These are phyloP conservation scores for Sporothrix euskadiensis DNA, from an alignment of 2,329 filamentous ascomycete genomes.

Conservation along the genomic window DNA sequence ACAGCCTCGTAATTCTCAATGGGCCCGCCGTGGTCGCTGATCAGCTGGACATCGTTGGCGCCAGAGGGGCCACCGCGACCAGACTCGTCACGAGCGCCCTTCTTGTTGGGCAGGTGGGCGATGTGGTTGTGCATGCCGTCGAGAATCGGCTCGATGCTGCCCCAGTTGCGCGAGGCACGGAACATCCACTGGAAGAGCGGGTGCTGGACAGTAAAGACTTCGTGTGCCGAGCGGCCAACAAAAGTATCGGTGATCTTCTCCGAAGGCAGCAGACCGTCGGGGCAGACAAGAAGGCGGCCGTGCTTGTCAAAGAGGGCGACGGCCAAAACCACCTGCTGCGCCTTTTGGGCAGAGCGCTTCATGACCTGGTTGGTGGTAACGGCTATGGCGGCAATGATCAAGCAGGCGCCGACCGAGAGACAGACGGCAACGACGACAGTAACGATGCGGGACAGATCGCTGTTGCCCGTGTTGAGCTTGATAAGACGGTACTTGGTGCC, in stretches of 20 bases:
- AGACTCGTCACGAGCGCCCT: neutral
- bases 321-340: slow-evolving; percentile 60
- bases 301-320: slow-evolving; percentile 67
- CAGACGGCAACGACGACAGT: slow-evolving; percentile 74
- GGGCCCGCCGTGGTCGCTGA: slow-evolving; percentile 56
- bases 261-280: slow-evolving; percentile 67
- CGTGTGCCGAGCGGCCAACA: slow-evolving; percentile 61
- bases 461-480: slow-evolving; percentile 44
- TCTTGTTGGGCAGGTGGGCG: slow-evolving; percentile 47
- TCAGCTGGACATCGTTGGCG: slow-evolving; percentile 45
- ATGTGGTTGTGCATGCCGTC: slow-evolving; percentile 72
- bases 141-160: slow-evolving; percentile 65
- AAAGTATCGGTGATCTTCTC: slow-evolving; percentile 79
- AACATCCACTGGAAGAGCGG: slow-evolving; percentile 87
- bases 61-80: slow-evolving; percentile 26
- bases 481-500: slow-evolving; percentile 68
- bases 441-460: slow-evolving; percentile 57
- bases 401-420: slow-evolving; percentile 63
- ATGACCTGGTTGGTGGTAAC: slow-evolving; percentile 56
- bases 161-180: slow-evolving; percentile 77
- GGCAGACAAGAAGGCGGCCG: slow-evolving; percentile 67
- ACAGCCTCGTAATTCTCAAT: slow-evolving; percentile 71
- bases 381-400: slow-evolving; percentile 58
- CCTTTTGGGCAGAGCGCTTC: slow-evolving; percentile 57
- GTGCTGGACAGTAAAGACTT: slow-evolving; percentile 74